Evolutionary conservation across 75 land plant genomes (phyloP).

Genomic region (Pseudotsuga menziesii): DNA sequence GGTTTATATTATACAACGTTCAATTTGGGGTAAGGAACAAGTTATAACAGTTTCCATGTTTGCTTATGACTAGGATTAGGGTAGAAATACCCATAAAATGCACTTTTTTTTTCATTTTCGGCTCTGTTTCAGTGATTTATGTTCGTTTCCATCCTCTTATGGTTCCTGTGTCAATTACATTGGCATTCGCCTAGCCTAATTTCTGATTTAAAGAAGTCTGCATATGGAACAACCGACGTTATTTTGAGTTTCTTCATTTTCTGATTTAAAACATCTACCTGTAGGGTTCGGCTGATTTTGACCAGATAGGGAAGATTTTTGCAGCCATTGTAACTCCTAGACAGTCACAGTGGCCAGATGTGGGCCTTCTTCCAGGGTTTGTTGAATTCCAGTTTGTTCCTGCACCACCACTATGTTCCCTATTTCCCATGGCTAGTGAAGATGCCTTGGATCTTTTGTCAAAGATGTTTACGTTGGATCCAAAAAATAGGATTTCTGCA

Average conservation of each 20-base stretch:
- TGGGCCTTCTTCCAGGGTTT: conserved; percentile 89
- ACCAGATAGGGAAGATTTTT: conserved; percentile 98
- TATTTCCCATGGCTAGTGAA: conserved; percentile 91
- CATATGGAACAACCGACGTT: not conserved
- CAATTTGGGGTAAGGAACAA: not conserved
- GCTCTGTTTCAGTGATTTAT: no score
- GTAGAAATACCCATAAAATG: not conserved
- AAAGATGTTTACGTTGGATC: conserved; percentile 92
- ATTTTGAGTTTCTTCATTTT: conserved; percentile 1
- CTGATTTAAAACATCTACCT: not conserved
- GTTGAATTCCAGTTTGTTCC: conserved; percentile 86
- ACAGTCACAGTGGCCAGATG: conserved; percentile 92
- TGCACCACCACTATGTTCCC: conserved; percentile 70
- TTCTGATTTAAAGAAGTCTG: not conserved
- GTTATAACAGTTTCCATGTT: not conserved
- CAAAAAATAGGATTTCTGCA: conserved; percentile 69
- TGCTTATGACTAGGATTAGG: not conserved
- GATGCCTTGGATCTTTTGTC: conserved; percentile 87
- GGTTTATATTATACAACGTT: not conserved
- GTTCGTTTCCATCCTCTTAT: not conserved
- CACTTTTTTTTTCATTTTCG: not conserved
- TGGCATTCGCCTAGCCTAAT: not conserved
- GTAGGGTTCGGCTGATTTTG: conserved; percentile 91
- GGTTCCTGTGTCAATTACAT: not conserved
- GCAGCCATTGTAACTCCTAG: conserved; percentile 94